Base-by-base conservation (phyloP, 2,329 filamentous ascomycete genomes). In the Ascochyta koolunga region DNA sequence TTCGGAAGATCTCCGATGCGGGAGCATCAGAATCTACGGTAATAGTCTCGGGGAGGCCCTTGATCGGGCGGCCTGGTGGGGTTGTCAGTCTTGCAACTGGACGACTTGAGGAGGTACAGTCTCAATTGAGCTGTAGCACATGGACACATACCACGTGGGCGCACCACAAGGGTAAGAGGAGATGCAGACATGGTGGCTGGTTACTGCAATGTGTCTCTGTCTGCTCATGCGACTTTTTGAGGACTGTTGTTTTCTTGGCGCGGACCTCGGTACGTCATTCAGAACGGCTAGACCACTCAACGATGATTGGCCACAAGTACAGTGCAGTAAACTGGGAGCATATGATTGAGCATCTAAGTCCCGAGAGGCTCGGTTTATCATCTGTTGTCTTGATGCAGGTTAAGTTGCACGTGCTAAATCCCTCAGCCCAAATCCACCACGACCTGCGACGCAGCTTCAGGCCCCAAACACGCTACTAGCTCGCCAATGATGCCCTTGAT, bases 401-500 rank as follows among this genome's bases (percentile, higher is more conserved):
- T 16, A 21, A 37, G 15, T 15, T 24, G 21, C 21, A 16, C n/a
- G 11, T 39, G 21, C 5, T n/a, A 11, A 7, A 4, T 22, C 9
- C 16, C 15, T 46, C 37, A 66, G 8, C 68, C 61, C 44, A 89
- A 82, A 63, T 88, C 83, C 13, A 91, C 72, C 36, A 86, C 83
- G 16, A 89, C 76, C 45, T 80, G 76, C 18, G 73, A 75, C 38
- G 85, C 78, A 42, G 88, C 69, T 37, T 87, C 83, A 1, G 82
- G 78, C 0, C 89, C 89, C 38, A 91, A 72, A 10, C 84, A 83
- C 3, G 88, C 87, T 3, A 86, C 83, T 44, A 91, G 69, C 59
- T 91, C 88, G 1, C 85, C 88, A 53, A 92, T 80, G 31, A 81
- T 79, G 0, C 83, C 82, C 67, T 87, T 89, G 29, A 89, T 71